Evolutionary conservation across 345 rosid genomes (phyloP).

Genomic region (Turnera subulata): DNA sequence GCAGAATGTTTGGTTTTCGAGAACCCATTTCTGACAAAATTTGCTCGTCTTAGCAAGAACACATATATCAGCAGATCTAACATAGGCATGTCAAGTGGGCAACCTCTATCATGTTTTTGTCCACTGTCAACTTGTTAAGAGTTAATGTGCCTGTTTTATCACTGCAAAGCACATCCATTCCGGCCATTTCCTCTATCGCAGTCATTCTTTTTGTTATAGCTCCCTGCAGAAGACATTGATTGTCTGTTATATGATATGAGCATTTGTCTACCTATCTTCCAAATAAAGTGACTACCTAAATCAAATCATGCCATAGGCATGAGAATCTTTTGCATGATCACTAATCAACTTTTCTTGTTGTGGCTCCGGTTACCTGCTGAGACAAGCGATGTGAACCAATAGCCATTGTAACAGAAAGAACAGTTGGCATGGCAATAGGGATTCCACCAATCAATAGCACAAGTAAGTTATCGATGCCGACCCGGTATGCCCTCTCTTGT

Average conservation of each 20-base stretch:
- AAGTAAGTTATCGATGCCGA: slow-evolving; percentile 52
- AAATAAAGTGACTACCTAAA: too few relatives aligned
- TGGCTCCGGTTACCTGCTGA: slow-evolving; percentile 24
- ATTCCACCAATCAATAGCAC: slow-evolving; percentile 63
- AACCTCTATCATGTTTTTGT: slow-evolving; percentile 39
- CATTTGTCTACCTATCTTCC: too few relatives aligned
- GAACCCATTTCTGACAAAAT: too few relatives aligned
- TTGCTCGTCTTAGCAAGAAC: too few relatives aligned
- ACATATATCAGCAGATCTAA: too few relatives aligned
- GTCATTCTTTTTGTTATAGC: slow-evolving; percentile 46
- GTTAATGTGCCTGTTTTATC: slow-evolving; percentile 43
- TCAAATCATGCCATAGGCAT: too few relatives aligned
- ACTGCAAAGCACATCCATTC: slow-evolving; percentile 45
- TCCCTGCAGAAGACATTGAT: too few relatives aligned
- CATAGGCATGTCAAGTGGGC: background rate
- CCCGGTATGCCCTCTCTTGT: slow-evolving; percentile 45
- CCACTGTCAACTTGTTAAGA: slow-evolving; percentile 41
- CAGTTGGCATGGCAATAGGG: slow-evolving; percentile 74
- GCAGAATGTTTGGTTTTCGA: too few relatives aligned
- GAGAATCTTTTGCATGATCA: too few relatives aligned
- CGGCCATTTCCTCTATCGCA: slow-evolving; percentile 47
- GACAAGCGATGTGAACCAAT: slow-evolving; percentile 41
- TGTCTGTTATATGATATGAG: too few relatives aligned
- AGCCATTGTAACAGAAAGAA: slow-evolving; percentile 51
- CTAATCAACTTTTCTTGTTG: too few relatives aligned